Conservation (phyloP, 768 basidiomycete species). For the Lactarius deliciosus region DNA sequence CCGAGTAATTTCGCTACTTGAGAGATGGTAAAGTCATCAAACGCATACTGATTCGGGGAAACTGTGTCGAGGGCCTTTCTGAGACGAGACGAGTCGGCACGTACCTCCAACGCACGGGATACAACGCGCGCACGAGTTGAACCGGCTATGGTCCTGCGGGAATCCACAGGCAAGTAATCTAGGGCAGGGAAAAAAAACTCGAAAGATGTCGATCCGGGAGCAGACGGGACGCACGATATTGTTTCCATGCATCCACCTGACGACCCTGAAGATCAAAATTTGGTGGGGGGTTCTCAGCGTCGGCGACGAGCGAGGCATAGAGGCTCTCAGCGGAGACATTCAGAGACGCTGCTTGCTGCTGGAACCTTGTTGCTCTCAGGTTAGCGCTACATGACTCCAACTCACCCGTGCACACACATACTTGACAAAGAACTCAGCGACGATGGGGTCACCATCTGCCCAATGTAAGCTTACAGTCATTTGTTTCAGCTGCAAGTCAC, state of each 20-base stretch:
- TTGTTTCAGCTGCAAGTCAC: background rate
- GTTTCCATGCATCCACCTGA: constrained; percentile 57
- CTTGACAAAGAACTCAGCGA: constrained; percentile 68
- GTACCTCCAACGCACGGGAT: constrained; percentile 59
- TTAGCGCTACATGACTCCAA: background rate
- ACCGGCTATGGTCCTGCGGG: constrained; percentile 46
- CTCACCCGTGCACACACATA: constrained; percentile 32
- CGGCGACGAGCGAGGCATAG: constrained; percentile 56
- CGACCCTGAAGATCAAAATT: constrained; percentile 66
- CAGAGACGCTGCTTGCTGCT: constrained; percentile 47
- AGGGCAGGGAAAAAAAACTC: constrained; percentile 22
- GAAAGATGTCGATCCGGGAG: constrained; percentile 23
- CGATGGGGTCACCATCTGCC: constrained; percentile 60
- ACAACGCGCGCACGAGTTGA: constrained; percentile 55
- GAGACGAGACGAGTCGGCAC: background rate
- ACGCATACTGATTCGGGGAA: constrained; percentile 47
- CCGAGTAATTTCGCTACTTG: constrained; percentile 60
- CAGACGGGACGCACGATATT: constrained; percentile 41
- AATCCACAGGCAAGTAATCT: constrained; percentile 39
- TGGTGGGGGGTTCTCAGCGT: constrained; percentile 55
- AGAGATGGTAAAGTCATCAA: constrained; percentile 62
- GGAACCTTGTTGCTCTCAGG: constrained; percentile 41
- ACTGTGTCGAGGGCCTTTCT: background rate
- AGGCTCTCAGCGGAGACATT: constrained; percentile 50
- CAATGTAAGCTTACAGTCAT: background rate